phyloP scores from a whole-genome alignment of 2,329 filamentous ascomycete genomes.

The Nectriaceae sp. region DNA sequence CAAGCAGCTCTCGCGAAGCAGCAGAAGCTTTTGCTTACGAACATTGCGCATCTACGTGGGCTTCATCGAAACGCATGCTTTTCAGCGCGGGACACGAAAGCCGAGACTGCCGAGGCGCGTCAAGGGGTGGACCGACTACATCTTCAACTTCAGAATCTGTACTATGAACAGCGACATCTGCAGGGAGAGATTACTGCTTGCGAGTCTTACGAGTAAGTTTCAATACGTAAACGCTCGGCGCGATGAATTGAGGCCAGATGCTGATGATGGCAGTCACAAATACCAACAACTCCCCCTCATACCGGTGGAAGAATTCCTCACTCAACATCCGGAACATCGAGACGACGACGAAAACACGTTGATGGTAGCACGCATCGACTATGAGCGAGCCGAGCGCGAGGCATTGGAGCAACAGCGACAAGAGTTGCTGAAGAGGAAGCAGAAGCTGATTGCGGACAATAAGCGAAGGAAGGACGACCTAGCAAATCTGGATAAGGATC shows the following conservation, averaged over 20 bases:
- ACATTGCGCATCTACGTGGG: constrained; percentile 77
- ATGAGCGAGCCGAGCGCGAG: constrained; percentile 84
- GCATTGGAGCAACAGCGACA: constrained; percentile 82
- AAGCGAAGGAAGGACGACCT: constrained; percentile 93
- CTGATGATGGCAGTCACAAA: constrained; percentile 66
- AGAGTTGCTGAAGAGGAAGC: constrained; percentile 68
- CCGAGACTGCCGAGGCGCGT: constrained; percentile 80
- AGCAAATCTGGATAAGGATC: constrained; percentile 84
- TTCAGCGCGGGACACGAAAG: constrained; percentile 81
- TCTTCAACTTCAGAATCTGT: constrained; percentile 90
- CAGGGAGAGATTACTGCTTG: constrained; percentile 88
- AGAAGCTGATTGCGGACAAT: constrained; percentile 69
- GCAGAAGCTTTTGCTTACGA: constrained; percentile 78
- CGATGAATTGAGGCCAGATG: too few relatives aligned
- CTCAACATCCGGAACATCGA: constrained; percentile 72
- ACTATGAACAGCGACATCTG: constrained; percentile 92
- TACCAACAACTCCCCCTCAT: constrained; percentile 86
- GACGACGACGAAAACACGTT: constrained; percentile 74
- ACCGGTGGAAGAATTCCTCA: constrained; percentile 79
- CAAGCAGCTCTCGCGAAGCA: constrained; percentile 67
- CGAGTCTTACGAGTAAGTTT: constrained; percentile 82
- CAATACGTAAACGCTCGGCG: too few relatives aligned
- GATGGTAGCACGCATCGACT: constrained; percentile 87
- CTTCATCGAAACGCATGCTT: constrained; percentile 82
- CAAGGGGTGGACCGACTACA: constrained; percentile 92